phyloP scores from a whole-genome alignment of 2,329 filamentous ascomycete genomes.

The Tolypocladium tundrense region DNA sequence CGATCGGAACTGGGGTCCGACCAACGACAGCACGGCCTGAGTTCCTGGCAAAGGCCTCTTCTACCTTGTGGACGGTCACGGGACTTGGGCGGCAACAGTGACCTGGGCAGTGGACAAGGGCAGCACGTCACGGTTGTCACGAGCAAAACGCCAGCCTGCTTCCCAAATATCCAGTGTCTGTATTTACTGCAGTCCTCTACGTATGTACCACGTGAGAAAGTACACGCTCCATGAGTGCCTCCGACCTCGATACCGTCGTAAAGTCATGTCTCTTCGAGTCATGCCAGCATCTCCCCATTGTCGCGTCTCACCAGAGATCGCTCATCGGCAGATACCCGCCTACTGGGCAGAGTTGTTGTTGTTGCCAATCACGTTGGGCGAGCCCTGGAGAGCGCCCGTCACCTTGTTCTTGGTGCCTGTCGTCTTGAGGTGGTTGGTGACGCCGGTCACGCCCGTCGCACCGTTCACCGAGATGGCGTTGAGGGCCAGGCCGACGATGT shows the following conservation, averaged over 20 bases:
- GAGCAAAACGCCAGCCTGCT: neutral
- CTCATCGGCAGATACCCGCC: neutral
- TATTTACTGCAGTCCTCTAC: neutral
- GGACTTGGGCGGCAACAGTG: too few relatives aligned
- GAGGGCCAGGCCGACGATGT: constrained; percentile 45
- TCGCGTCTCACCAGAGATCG: neutral
- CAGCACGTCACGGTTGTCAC: neutral
- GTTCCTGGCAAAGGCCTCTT: neutral
- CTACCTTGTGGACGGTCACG: neutral
- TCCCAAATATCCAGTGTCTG: neutral
- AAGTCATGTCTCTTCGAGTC: neutral
- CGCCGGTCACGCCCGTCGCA: constrained; percentile 18
- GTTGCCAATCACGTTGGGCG: constrained; percentile 38
- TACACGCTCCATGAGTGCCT: neutral
- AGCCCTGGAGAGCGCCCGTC: constrained; percentile 25
- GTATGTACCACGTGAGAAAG: neutral
- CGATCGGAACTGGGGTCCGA: neutral
- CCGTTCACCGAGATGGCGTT: constrained; percentile 36
- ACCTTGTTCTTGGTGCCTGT: constrained; percentile 31
- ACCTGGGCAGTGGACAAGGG: neutral
- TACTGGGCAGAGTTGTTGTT: constrained; percentile 30
- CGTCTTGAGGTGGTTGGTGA: constrained; percentile 30
- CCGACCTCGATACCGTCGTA: neutral
- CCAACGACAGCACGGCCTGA: neutral
- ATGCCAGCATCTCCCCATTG: neutral